Base-by-base conservation (phyloP, 768 basidiomycete genomes). In the Saitozyma podzolica region DNA sequence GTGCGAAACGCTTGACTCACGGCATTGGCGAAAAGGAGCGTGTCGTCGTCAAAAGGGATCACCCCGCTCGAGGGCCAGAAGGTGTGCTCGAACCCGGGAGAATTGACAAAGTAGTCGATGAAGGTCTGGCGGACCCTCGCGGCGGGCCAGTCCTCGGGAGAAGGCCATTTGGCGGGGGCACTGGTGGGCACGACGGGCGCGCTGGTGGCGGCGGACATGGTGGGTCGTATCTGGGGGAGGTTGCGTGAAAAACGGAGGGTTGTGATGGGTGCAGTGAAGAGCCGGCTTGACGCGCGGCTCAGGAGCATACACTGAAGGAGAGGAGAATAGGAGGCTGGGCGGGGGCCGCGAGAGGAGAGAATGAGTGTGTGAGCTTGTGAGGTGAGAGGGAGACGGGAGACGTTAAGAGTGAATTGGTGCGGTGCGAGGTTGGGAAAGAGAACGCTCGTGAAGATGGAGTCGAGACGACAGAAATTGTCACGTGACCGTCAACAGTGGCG, bases 1-100 rank as follows among this genome's bases (percentile, higher is more conserved):
- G 13, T 8, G 2, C 5, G 29, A 29, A 29, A 19, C 13, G 9
- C 37, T 8, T 9, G 17, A 69, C 78, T 95, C 63, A 96, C 96
- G 67, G 95, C 95, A 83, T 99, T 99, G 62, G 93, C 92, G 73
- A 99, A 99, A 59, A 98, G 86, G 43, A 99, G 84, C 14, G 96
- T 97, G 2, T 95, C 95, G 81, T 98, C 96, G 62, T 98, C 96
- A 78, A 91, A 97, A 1, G 96, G 96, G 67, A 99, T 89, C 45
- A 93, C 95, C 1, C 90, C 84, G 3, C 92, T 94, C 40, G 91
- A 93, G 8, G 89, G 89, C 57, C 93, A 90, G 77, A 91, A 95
- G 20, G 89, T 88, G 79, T 99, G 96, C 66, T 85, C 84, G 54
- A 76, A 69, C 7, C 78, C 78, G 37, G 71, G 72, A 69, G 86